Evolutionary conservation across 2,329 filamentous ascomycete species (phyloP), one percentile per base, ranked within the genome.

Genomic region (Penicillium verrucosum): DNA sequence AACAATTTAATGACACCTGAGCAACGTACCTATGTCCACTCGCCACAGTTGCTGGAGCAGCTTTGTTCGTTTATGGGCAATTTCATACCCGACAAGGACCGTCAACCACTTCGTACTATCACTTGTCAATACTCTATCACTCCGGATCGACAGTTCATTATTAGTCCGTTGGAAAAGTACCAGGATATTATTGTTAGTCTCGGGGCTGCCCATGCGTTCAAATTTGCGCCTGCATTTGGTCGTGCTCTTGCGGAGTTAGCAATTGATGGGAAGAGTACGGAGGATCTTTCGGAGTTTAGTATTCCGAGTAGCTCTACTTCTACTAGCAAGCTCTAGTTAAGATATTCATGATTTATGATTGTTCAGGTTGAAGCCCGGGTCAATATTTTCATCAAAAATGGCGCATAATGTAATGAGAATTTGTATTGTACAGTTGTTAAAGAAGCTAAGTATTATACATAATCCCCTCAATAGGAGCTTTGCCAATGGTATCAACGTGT

Each of bases 51-150:
- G 32, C 54, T 65, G 2, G 47, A 66, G 12, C 38, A 68, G 48
- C 51, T 70, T 21, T 60, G 54, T 2, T 27, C 27, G 2, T 67
- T 68, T 10, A 60, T 69, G 57, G 41, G 60, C 3, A 38, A 37
- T 4, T 53, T 67, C 25, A 63, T 70, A 7, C 64, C 68, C 1
- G 67, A 66, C 29, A 30, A 61, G n/a, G 47, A 40, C 12, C 65
- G 62, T 10, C 57, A 62, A 25, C 43, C 58, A 2, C 66, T 70
- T 21, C 66, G 68, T 27, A 70, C 68, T 1, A 43, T 70, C 0
- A 70, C 67, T 25, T 70, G 65, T 47, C 68, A 70, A 45, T 70
- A 70, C 43, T 49, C 65, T 3, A 68, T 70, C 25, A 70, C 67
- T 0, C 68, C 67, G 2, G 64, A 68, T 41, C 62, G 68, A 30